Evolutionary conservation across 208 protist species (phyloP).

Genomic region (Plasmodiophora brassicae): DNA sequence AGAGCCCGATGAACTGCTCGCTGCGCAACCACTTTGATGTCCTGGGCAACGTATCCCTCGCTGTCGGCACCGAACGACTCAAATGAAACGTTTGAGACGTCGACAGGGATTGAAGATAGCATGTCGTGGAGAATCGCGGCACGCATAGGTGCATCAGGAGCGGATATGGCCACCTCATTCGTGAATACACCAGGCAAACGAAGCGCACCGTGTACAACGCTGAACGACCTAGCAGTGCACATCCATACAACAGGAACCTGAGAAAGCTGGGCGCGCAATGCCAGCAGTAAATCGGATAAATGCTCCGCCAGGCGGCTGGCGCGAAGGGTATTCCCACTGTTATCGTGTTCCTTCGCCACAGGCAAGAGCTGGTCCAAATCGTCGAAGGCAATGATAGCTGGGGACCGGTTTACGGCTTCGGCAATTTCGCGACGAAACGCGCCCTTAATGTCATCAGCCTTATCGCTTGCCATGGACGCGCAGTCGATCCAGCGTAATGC

Average conservation of each 20-base stretch:
- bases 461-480: background rate
- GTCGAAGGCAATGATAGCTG: background rate
- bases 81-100: background rate
- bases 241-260: background rate
- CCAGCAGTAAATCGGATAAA: background rate
- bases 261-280: background rate
- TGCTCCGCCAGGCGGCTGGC: background rate
- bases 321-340: background rate
- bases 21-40: background rate
- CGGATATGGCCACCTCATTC: background rate
- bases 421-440: background rate
- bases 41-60: constrained; percentile 9
- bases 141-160: background rate
- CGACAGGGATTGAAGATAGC: background rate
- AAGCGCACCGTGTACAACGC: background rate
- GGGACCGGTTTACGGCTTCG: background rate
- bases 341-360: background rate
- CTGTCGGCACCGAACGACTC: background rate
- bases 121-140: background rate
- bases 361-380: background rate
- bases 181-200: background rate
- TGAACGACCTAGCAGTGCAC: background rate
- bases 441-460: background rate
- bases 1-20: background rate
- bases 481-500: background rate